phyloP scores from a whole-genome alignment of 2,329 filamentous ascomycete genomes.

The Colletotrichum tropicicola region DNA sequence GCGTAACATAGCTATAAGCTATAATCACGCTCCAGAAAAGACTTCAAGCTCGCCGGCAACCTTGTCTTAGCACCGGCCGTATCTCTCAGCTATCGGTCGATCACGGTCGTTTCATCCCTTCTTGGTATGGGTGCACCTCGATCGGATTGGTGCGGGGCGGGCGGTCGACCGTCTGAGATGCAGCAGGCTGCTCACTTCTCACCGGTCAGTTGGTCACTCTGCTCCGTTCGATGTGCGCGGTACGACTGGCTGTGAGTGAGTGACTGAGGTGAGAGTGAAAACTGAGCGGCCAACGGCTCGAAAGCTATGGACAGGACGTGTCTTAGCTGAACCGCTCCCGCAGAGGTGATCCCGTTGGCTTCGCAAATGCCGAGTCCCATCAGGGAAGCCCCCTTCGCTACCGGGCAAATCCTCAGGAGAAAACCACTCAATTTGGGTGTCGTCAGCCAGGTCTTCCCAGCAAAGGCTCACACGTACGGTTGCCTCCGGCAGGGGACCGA shows the following conservation, averaged over 20 bases:
- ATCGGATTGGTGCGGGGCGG: slow-evolving; percentile 22
- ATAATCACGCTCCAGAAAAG: too few relatives aligned
- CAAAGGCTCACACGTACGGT: neutral
- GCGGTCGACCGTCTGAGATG: slow-evolving; percentile 20
- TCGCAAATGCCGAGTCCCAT: slow-evolving; percentile 6
- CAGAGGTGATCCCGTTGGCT: neutral
- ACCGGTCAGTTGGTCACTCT: neutral
- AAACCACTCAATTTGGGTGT: slow-evolving; percentile 9
- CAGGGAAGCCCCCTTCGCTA: slow-evolving; percentile 7
- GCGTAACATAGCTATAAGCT: too few relatives aligned
- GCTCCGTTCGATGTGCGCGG: neutral
- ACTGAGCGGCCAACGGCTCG: slow-evolving; percentile 16
- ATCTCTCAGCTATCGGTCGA: slow-evolving; percentile 9
- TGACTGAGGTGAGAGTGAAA: slow-evolving; percentile 15
- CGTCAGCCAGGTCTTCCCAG: slow-evolving; percentile 11
- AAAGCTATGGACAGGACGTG: too few relatives aligned
- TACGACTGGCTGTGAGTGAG: neutral
- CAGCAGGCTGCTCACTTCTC: slow-evolving; percentile 13
- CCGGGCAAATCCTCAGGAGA: slow-evolving; percentile 19
- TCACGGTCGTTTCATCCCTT: neutral
- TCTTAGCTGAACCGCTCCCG: too few relatives aligned
- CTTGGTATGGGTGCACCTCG: slow-evolving; percentile 14
- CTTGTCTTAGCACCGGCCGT: neutral
- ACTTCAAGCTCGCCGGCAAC: too few relatives aligned
- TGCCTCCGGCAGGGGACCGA: neutral